These are phyloP conservation scores for Termitomyces sp. DNA, from an alignment of 768 basidiomycete genomes.

Conservation along the genomic window DNA sequence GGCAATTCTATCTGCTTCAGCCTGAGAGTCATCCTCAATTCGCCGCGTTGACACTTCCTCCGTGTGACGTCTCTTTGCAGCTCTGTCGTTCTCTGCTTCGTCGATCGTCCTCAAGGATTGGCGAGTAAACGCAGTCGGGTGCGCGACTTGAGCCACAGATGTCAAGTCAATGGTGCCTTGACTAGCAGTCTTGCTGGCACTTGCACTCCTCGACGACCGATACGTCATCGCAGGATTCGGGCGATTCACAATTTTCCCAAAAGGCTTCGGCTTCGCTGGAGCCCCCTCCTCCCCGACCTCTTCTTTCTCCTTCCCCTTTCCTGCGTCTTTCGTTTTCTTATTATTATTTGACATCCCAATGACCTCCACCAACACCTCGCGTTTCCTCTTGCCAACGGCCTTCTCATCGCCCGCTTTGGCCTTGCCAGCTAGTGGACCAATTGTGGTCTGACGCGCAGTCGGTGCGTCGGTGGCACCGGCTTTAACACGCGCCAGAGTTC, in stretches of 20 bases:
- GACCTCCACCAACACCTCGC: conserved; percentile 73
- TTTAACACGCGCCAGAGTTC: conserved; percentile 55
- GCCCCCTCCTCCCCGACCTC: conserved; percentile 25
- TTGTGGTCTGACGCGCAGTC: conserved; percentile 23
- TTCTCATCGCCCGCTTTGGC: conserved; percentile 35
- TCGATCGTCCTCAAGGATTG: conserved; percentile 24
- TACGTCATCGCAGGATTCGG: conserved; percentile 26
- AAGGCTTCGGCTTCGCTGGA: conserved; percentile 20
- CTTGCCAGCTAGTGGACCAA: conserved; percentile 39
- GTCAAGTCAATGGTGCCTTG: neutral
- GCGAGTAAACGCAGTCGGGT: conserved; percentile 7
- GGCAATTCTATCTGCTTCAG: conserved; percentile 34
- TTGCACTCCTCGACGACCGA: conserved; percentile 5
- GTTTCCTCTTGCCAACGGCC: conserved; percentile 63
- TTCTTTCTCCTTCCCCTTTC: conserved; percentile 41
- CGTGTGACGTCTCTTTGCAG: conserved; percentile 62
- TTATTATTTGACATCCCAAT: conserved; percentile 37
- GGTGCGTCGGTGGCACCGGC: conserved; percentile 31
- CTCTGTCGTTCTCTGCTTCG: conserved; percentile 44
- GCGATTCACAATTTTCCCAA: conserved; percentile 24
- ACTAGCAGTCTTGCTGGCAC: conserved; percentile 6
- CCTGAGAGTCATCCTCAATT: conserved; percentile 33
- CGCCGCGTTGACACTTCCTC: conserved; percentile 31
- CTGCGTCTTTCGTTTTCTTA: conserved; percentile 15
- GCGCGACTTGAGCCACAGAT: neutral